A percentile compares a stretch with the other conserved stretches of the same genome.
phyloP scores from a whole-genome alignment of 148 eudicot genomes.

The Fallopia convolvulus region DNA sequence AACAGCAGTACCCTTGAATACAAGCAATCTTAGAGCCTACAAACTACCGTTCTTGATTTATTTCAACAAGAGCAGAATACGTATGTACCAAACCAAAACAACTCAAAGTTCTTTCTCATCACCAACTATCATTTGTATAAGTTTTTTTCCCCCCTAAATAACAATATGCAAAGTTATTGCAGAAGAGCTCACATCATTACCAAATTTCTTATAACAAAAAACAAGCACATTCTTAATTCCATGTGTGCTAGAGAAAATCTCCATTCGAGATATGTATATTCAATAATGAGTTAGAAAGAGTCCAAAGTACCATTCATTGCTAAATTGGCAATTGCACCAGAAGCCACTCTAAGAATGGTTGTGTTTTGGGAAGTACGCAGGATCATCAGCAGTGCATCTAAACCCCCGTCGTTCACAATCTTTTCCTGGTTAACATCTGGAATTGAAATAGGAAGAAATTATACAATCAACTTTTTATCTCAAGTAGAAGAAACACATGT shows the following conservation, averaged over 20 bases:
- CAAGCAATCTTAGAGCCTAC: neutral
- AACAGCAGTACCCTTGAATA: neutral
- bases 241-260: neutral
- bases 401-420: conserved; percentile 86
- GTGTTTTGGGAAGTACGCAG: conserved; percentile 64
- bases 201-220: too few relatives aligned
- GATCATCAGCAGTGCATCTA: conserved; percentile 83
- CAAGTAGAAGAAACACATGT: neutral
- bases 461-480: neutral
- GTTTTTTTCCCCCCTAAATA: neutral
- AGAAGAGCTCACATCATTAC: too few relatives aligned
- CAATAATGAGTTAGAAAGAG: neutral
- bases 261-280: neutral
- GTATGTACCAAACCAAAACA: neutral
- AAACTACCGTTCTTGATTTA: neutral
- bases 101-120: neutral
- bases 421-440: conserved; percentile 83
- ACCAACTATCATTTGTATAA: neutral
- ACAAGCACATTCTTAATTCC: neutral
- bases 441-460: neutral
- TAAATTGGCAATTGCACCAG: conserved; percentile 96
- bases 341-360: conserved; percentile 87
- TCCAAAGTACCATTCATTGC: conserved; percentile 81
- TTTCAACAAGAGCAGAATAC: neutral
- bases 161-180: neutral